Base-by-base conservation (phyloP, 2,329 filamentous ascomycete genomes). In the Colletotrichum theobromicola region DNA sequence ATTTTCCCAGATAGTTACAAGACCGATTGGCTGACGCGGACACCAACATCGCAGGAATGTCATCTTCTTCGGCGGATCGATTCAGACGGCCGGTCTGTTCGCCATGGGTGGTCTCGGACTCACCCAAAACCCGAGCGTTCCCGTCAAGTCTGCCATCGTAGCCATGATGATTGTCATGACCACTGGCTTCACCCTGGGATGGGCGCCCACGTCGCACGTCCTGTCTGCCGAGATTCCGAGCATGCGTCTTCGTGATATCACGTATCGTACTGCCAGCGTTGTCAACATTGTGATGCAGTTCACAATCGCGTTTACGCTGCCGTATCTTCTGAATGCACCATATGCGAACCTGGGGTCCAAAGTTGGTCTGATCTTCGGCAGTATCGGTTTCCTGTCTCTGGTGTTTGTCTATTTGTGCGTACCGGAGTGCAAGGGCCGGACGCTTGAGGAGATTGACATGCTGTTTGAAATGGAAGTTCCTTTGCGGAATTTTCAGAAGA, bases 361-460 rank as follows among this genome's bases (percentile, higher is more conserved):
- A 4, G 28, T 67, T 46, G 28, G 57, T 67, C 69, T 50, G 21
- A 75, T 64, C 37, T 72, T 75, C 72, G 72, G 68, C 18, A 26
- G n/a, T 58, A 30, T 42, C 18, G n/a, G 8, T 4, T 28, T 67
- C 21, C 21, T 37, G 7, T 26, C 26, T 2, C 37, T 24, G 1
- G 34, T 50, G 0, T 63, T n/a, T 42, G 76, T 75, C 2, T 81
- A 75, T 63, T 77, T 82, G 30, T 79, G 82, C 68, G 79, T 86
- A 7, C 85, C 85, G 5, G 85, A 87, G 74, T 84, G 82, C 64
- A 92, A 93, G 79, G 93, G 92, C 71, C 89, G 93, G 5, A 92
- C 91, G 0, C 87, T 96, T 2, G 94, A 96, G 83, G 93, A 96
- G 81, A 93, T 96, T 71, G 94, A 96, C 26, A 12, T 46, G 35